Evolutionary conservation across 257 asterid genomes (phyloP), one percentile per base, ranked within the genome.

Genomic region (Solanum bulbocastanum): DNA sequence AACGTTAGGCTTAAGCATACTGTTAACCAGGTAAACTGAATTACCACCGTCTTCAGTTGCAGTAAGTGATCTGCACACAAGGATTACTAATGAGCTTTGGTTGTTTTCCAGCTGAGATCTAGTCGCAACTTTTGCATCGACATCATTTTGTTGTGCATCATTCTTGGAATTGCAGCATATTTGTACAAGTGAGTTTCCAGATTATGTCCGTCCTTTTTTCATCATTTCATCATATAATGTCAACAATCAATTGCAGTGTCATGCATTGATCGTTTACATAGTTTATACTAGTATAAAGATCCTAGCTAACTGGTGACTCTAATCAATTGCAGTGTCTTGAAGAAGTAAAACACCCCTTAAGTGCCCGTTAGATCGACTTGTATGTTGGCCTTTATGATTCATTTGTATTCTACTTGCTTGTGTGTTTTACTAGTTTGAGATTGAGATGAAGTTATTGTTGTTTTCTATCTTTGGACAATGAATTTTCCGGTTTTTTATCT

Each of bases 141-240:
- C 90, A 96, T 96, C 90, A 93, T 95, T 85, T 91, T 96, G 93
- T 90, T 96, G 89, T 95, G 98, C 90, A 87, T 96, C 81, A 95
- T 96, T 89, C 96, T 96, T 90, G 98, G 99, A 88, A 96, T 96
- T 88, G 99, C 99, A 32, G 99, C 99, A 88, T 96, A 96, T 91
- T 88, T 96, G 22, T 96, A 96, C 98, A 95, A 96, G 98, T 96
- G 91, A 94, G 98, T 91, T 79, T 58, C 68, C 87, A 22, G 9
- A 83, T 85, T 56, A 52, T 37, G 8, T 82, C 39, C 46, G 5
- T 35, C 37, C 52, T 42, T 82, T 22, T 49, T 33, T 33, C 44
- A 35, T 83, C 42, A 76, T 13, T 39, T 75, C 83, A 78, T 42
- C 84, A 40, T 25, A 27, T 87, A 3, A 13, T 86, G 13, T 32